Evolutionary conservation across 257 asterid genomes (phyloP), one percentile per base, ranked within the genome.

Genomic region (Agastache rugosa): DNA sequence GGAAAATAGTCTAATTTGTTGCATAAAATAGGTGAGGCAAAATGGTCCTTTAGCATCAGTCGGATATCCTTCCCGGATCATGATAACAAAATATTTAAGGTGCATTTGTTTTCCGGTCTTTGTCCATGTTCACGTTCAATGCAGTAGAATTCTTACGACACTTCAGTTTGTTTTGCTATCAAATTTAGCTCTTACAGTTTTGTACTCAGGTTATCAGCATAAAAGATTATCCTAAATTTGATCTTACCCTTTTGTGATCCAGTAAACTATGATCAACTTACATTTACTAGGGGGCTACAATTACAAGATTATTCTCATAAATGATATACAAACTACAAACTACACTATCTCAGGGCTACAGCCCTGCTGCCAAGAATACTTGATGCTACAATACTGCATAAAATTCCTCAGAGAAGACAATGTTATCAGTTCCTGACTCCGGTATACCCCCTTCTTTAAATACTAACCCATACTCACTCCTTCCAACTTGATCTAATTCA

Each of bases 401-500:
- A 25, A 25, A 70, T 53, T 55, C 75, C 67, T 55, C 54, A 39
- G 11, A 70, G 9, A 55, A 22, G 22, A 70, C 25, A 22, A 22
- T 20, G 66, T 22, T 35, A 55, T 4, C 17, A 59, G 76, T 72
- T 60, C 42, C 39, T 0, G 48, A 51, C 23, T 8, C 58, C n/a
- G n/a, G 78, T 22, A 48, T 37, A 10, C 20, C 29, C 58, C 65
- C 42, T 29, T 75, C 62, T 19, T 65, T n/a, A 29, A 20, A 3
- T 9, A 34, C 19, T 14, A 58, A 15, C 45, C 27, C n/a, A 34
- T 73, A 63, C 55, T 29, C 6, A 54, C 5, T 16, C 67, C 58
- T 9, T 54, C 25, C 29, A 75, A 66, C 74, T 66, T 45, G 66
- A 29, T 66, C 12, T 25, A 44, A 66, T 17, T 56, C 31, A 72